phyloP scores from a whole-genome alignment of 2,329 filamentous ascomycete species.

The Metarhizium sp. region DNA sequence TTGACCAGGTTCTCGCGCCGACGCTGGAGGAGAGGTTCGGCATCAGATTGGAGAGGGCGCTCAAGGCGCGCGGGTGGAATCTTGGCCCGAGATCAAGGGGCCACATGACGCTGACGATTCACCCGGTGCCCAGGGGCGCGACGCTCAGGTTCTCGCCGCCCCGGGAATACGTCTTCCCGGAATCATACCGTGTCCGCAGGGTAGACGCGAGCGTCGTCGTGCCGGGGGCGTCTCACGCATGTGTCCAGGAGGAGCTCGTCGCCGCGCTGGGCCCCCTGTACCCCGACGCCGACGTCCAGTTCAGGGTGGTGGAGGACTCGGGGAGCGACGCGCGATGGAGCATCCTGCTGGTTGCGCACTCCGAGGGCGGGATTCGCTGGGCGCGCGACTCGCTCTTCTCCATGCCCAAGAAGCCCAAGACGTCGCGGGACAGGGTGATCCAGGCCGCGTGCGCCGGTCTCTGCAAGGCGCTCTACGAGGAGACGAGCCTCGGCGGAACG shows the following conservation, averaged over 20 bases:
- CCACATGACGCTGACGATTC: slow-evolving; percentile 31
- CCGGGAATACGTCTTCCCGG: slow-evolving; percentile 8
- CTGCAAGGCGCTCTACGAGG: slow-evolving; percentile 33
- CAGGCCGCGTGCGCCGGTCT: slow-evolving; percentile 35
- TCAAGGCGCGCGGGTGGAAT: slow-evolving; percentile 43
- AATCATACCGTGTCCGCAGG: slow-evolving; percentile 26
- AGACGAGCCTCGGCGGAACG: slow-evolving; percentile 33
- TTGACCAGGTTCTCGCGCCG: slow-evolving; percentile 52
- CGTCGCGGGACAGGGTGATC: slow-evolving; percentile 17
- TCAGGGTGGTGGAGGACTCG: slow-evolving; percentile 42
- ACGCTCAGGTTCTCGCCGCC: slow-evolving; percentile 25
- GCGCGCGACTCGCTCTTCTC: slow-evolving; percentile 36
- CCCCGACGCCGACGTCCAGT: slow-evolving; percentile 31
- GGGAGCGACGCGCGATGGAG: slow-evolving; percentile 42
- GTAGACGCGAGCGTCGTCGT: slow-evolving; percentile 44
- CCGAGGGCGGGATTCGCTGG: slow-evolving; percentile 33
- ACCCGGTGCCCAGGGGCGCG: slow-evolving; percentile 22
- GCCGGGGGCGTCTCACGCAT: slow-evolving; percentile 32
- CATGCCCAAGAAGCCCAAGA: slow-evolving; percentile 29
- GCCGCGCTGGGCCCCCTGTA: slow-evolving; percentile 31
- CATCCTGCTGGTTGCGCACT: slow-evolving; percentile 46
- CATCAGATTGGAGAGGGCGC: slow-evolving; percentile 32
- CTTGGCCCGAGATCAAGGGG: slow-evolving; percentile 32
- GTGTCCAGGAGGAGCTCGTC: slow-evolving; percentile 30
- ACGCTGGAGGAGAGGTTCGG: slow-evolving; percentile 41